Percentiles rank a stretch among this genome's conserved stretches.
These are phyloP conservation scores for Cyberlindnera maritima DNA, from an alignment of 805 yeast species.

Conservation along the genomic window DNA sequence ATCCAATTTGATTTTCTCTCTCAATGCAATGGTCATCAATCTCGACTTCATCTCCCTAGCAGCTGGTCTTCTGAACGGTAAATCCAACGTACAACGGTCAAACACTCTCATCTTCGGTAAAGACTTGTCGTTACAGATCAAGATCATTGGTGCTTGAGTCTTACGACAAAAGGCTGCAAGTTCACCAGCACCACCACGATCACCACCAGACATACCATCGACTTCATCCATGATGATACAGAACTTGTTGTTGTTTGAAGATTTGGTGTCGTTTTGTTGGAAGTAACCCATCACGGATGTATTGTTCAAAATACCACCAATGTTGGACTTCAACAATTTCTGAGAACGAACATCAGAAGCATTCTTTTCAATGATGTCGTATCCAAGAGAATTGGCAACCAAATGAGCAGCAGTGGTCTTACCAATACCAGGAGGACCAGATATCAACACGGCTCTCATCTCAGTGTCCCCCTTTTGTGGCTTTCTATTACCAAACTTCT, in stretches of 20 bases:
- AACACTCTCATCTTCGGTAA: conserved; percentile 96
- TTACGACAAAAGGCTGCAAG: conserved; percentile 81
- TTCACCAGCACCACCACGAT: conserved; percentile 97
- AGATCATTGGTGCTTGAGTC: conserved; percentile 85
- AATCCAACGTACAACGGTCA: conserved; percentile 74
- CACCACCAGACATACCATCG: conserved; percentile 99
- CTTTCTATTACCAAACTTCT: conserved; percentile 50
- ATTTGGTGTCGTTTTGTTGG: conserved; percentile 33
- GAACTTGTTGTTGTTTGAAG: conserved; percentile 51
- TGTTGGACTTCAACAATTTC: conserved; percentile 60
- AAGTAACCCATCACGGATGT: conserved; percentile 82
- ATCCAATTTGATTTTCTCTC: conserved; percentile 80
- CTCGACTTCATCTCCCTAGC: conserved; percentile 79
- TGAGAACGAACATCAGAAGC: conserved; percentile 92
- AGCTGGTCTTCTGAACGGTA: conserved; percentile 87
- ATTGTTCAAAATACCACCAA: conserved; percentile 72
- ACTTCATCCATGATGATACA: conserved; percentile 97
- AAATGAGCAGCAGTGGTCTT: conserved; percentile 81
- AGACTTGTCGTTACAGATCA: conserved; percentile 90
- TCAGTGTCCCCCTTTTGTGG: conserved; percentile 67
- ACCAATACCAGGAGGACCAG: conserved; percentile 88
- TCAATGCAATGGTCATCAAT: conserved; percentile 82
- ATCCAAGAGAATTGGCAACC: conserved; percentile 66
- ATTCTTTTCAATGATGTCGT: conserved; percentile 72
- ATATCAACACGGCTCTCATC: conserved; percentile 76